phyloP scores from a whole-genome alignment of 1,284 basidiomycete genomes.

The Tilletia walkeri region DNA sequence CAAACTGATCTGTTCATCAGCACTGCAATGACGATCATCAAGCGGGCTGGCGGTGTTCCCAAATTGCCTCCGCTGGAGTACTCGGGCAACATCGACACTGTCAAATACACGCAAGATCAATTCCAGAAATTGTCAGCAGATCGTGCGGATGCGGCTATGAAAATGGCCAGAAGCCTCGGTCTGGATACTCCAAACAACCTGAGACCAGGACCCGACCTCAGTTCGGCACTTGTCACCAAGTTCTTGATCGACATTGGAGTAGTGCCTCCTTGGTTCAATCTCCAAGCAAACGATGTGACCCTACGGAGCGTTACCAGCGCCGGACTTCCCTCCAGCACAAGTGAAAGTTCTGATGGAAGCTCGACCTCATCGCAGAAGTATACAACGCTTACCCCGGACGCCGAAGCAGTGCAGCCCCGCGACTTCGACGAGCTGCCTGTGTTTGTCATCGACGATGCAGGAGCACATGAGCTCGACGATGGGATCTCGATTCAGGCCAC shows the following conservation, averaged over 20 bases:
- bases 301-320: neutral
- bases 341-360: neutral
- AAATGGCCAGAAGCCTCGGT: too few species aligned
- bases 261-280: neutral
- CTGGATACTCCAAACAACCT: too few species aligned
- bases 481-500: slow-evolving; percentile 72
- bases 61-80: slow-evolving; percentile 26
- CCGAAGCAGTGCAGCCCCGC: slow-evolving; percentile 55
- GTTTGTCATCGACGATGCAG: slow-evolving; percentile 82
- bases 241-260: slow-evolving; percentile 10
- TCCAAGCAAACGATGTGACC: neutral
- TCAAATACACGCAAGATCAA: neutral
- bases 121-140: too few species aligned
- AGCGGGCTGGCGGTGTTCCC: slow-evolving; percentile 59
- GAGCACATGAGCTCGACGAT: slow-evolving; percentile 88
- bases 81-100: slow-evolving; percentile 25
- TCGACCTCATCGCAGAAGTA: slow-evolving; percentile 17
- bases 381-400: slow-evolving; percentile 19
- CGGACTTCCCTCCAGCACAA: neutral
- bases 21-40: slow-evolving; percentile 66
- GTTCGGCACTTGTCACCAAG: neutral
- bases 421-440: slow-evolving; percentile 81
- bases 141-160: too few species aligned
- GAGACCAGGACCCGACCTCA: neutral
- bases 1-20: slow-evolving; percentile 68